Evolutionary conservation across 257 asterid genomes (phyloP), one percentile per base, ranked within the genome.

Genomic region (Perilla frutescens): DNA sequence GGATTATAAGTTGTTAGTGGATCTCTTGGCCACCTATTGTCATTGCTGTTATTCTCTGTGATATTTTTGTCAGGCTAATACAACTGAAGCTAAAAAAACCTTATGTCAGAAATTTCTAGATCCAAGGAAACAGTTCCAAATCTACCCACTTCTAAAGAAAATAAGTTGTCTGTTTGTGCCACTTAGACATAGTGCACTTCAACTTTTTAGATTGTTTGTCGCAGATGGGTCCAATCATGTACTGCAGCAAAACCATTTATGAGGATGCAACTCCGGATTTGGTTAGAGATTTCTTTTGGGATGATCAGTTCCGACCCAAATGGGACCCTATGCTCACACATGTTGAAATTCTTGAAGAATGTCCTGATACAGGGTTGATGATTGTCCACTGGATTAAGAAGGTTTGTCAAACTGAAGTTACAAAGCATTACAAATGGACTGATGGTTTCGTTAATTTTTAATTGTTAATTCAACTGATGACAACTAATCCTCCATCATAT

Each of bases 231-330:
- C 96, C 96, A 36, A 76, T 82, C 62, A 82, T 85, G 15, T 87
- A 83, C 77, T 85, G 90, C 69, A 91, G 95, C 82, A 88, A 76
- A 89, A 91, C 97, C 76, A 79, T 88, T 70, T 91, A 88, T 36
- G 97, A 93, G 84, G 98, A 90, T 78, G 96, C 96, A 72, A 87
- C 91, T 75, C 89, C 96, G 1, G 98, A 88, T 78, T 55, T 92
- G 55, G 92, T 90, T 51, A 88, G 96, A 78, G 98, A 92, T 80
- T 92, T 90, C 83, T 92, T 92, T 83, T 92, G 96, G 96, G 98
- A 92, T 77, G 98, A 92, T 13, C 96, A 92, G 71, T 87, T 80
- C 76, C 86, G 96, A 10, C 93, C 87, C 5, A 92, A 88, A 73
- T 92, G 98, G 98, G 98, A 92, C 74, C 89, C 87, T 41, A 92